Evolutionary conservation across 2,329 filamentous ascomycete species (phyloP), one percentile per base, ranked within the genome.

Genomic region (Diplodia scrobiculata): DNA sequence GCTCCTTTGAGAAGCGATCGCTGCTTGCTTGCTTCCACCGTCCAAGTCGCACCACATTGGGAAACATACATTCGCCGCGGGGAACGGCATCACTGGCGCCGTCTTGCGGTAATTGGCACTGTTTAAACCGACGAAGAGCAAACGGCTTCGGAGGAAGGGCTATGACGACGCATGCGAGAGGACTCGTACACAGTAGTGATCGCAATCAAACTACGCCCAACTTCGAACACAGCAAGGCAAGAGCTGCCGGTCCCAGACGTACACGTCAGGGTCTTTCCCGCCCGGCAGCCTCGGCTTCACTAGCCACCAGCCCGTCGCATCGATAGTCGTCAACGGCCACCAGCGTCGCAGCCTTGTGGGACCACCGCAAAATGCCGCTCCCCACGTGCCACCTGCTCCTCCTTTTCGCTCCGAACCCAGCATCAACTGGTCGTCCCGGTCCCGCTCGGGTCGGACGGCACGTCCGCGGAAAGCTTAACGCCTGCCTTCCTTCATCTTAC

Each of bases 201-300:
- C 45, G 25, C 29, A 59, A 62, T 19, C 41, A 36, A 21, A 60
- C 21, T 48, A n/a, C 58, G 27, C n/a, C 27, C 58, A 62, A 62
- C 58, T 62, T 62, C 58, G 36, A 62, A 62, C 58, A 45, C 48
- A 45, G 58, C 38, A 47, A 62, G 58, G 58, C 41, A 62, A 62
- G 58, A 62, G 58, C 50, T 62, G 58, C 58, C 58, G 41, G 58
- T 62, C 58, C 50, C 13, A 36, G n/a, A 62, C 14, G 29, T 45
- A 11, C 14, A 14, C 38, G 17, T 25, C 55, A 59, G 55, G 38
- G 38, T 29, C 11, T 6, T 21, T 19, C 38, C 55, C 55, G 55
- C 58, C 21, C 27, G 41, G 58, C 27, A 27, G 5, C 27, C 36
- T 21, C n/a, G 27, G 52, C 10, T 38, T 62, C 58, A 21, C 14